Conservation (phyloP, 2,329 filamentous ascomycete genomes). For the Colletotrichum tropicale region DNA sequence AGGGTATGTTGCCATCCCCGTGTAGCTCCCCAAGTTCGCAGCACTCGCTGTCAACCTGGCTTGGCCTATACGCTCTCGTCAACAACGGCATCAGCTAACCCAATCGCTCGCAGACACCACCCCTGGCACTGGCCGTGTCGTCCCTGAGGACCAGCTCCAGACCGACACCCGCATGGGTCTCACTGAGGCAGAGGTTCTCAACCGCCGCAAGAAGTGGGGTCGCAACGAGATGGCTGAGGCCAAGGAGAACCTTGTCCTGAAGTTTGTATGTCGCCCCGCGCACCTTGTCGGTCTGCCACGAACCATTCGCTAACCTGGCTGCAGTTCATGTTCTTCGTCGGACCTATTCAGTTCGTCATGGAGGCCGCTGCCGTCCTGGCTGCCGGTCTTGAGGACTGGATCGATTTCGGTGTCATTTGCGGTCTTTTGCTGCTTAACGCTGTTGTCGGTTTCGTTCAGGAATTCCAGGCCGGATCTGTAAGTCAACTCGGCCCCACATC, state of each 20-base stretch:
- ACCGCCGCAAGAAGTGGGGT: conserved; percentile 70
- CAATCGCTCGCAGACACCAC: conserved; percentile 31
- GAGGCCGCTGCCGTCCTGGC: conserved; percentile 83
- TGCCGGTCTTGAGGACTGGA: conserved; percentile 85
- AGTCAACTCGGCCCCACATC: conserved; percentile 1
- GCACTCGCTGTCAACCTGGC: background rate
- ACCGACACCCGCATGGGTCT: conserved; percentile 78
- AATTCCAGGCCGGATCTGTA: conserved; percentile 81
- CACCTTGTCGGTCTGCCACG: background rate
- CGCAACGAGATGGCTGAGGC: conserved; percentile 92
- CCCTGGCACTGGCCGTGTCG: conserved; percentile 60
- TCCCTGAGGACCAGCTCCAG: conserved; percentile 78
- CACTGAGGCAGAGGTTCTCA: conserved; percentile 70
- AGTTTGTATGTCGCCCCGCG: conserved; percentile 61
- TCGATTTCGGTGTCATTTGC: conserved; percentile 92
- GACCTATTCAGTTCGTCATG: conserved; percentile 94
- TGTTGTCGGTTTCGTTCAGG: conserved; percentile 84
- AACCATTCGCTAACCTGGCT: background rate
- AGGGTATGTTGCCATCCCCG: conserved; percentile 35
- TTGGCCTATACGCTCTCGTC: too few relatives aligned
- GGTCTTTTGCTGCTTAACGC: conserved; percentile 85
- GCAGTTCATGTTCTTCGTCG: conserved; percentile 74
- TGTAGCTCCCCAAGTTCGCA: background rate
- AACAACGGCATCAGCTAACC: background rate
- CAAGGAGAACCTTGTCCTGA: conserved; percentile 83